Base-by-base conservation (phyloP, 306 rosid species). In the Citrullus amarus region DNA sequence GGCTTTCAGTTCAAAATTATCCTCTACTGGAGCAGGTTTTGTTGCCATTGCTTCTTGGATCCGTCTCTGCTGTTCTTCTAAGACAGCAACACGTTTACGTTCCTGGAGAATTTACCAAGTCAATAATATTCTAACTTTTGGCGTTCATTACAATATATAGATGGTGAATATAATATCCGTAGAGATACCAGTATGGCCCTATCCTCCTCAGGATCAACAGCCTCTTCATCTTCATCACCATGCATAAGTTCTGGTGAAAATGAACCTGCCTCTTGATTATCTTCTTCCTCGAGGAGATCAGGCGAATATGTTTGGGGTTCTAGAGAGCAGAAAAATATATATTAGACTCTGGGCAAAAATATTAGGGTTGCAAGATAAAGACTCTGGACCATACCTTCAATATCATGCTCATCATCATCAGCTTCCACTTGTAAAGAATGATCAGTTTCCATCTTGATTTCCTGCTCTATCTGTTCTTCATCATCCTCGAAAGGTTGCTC, bases 201-300 rank as follows among this genome's bases (percentile, higher is more conserved):
- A 75, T 95, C 99, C 87, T 90, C 97, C 85, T 95, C 97, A 80
- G 97, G 97, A 59, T 95, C 97, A 67, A 95, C 79, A 54, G 92
- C 99, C 77, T 91, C 97, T 84, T 92, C 97, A 61, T 80, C 84
- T 25, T 91, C 99, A 88, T 92, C 96, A 55, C 90, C 96, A 55
- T 92, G 96, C 82, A 92, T 76, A 80, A 95, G 81, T 81, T 87
- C 89, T 8, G 98, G 98, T 50, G 98, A 92, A 87, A 88, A 92
- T 69, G 97, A 95, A 77, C 96, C 96, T 18, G 90, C 90, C 82
- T 89, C 88, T 14, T 82, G 66, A 72, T 82, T 84, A 84, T 88
- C 59, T 22, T 77, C 93, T 82, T 78, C 93, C 79, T 83, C 86
- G 36, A 89, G 46, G 69, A 85, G 92, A 66, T 90, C 92, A 9